Conservation (phyloP, 2,329 filamentous ascomycete species). For the Apiospora arundinis region DNA sequence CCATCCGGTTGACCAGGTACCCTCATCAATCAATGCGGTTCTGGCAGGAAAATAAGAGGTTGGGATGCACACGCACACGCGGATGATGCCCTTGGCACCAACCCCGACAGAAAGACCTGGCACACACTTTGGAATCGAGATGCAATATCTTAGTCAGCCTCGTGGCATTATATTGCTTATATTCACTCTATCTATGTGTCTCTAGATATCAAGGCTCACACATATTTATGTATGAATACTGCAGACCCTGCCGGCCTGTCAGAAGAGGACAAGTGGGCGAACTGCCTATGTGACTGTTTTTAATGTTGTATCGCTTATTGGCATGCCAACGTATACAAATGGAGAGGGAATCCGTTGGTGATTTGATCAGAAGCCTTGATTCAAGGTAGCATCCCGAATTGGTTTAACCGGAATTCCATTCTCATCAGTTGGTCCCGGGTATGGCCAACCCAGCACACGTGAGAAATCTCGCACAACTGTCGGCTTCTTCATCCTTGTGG, state of each 20-base stretch:
- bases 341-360: not conserved
- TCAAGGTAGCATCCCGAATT: not conserved
- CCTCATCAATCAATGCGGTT: not conserved
- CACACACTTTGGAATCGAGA: not conserved
- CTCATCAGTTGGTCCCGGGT: not conserved
- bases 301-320: not conserved
- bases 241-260: not conserved
- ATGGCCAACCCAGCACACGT: not conserved
- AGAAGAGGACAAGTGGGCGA: constrained; percentile 8
- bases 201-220: not conserved
- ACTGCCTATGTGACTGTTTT: not conserved
- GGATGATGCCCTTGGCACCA: not conserved
- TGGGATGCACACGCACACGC: constrained; percentile 10
- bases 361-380: not conserved
- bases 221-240: not conserved
- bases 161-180: constrained; percentile 5
- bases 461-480: not conserved
- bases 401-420: not conserved
- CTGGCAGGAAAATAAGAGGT: constrained; percentile 16
- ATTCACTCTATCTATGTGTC: not conserved
- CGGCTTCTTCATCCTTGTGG: not conserved
- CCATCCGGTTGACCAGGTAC: not conserved
- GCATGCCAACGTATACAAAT: not conserved
- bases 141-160: not conserved
- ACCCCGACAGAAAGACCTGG: not conserved